These are phyloP conservation scores for Darksidea phi DNA, from an alignment of 495 filamentous ascomycete species.

Conservation along the genomic window DNA sequence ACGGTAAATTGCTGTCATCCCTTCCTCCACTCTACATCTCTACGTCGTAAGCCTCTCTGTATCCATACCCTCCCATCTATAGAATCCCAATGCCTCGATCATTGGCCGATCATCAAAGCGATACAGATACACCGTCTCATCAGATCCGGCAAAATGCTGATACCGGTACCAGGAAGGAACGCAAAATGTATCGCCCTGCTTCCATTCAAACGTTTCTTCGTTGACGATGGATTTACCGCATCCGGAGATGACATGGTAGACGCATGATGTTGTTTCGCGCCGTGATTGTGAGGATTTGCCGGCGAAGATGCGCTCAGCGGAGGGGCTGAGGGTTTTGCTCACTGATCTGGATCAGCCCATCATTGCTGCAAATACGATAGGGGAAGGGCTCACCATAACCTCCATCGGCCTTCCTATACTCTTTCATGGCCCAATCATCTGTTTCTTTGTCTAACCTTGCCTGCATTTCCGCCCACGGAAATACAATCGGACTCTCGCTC, in stretches of 20 bases:
- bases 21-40: neutral
- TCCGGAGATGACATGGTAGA: slow-evolving; percentile 48
- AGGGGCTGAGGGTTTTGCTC: slow-evolving; percentile 44
- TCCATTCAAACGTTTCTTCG: slow-evolving; percentile 42
- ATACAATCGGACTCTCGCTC: slow-evolving; percentile 43
- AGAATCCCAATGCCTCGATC: slow-evolving; percentile 49
- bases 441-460: slow-evolving; percentile 36
- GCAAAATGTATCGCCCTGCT: slow-evolving; percentile 49
- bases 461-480: slow-evolving; percentile 48
- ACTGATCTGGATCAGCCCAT: slow-evolving; percentile 13
- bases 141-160: slow-evolving; percentile 45
- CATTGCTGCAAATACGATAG: neutral
- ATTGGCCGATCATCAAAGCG: slow-evolving; percentile 52
- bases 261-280: slow-evolving; percentile 46
- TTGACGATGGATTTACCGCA: slow-evolving; percentile 42
- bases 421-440: slow-evolving; percentile 32
- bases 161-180: slow-evolving; percentile 49
- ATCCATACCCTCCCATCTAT: slow-evolving; percentile 43
- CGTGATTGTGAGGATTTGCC: slow-evolving; percentile 35
- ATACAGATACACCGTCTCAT: slow-evolving; percentile 48
- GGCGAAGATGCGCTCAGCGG: slow-evolving; percentile 43
- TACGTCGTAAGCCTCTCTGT: slow-evolving; percentile 31
- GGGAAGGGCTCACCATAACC: slow-evolving; percentile 34
- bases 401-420: slow-evolving; percentile 43
- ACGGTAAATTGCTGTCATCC: too few relatives aligned